A percentile compares a stretch with the other conserved stretches of the same genome.
Conservation (phyloP, 345 rosid genomes). For the Noccaea caerulescens region DNA sequence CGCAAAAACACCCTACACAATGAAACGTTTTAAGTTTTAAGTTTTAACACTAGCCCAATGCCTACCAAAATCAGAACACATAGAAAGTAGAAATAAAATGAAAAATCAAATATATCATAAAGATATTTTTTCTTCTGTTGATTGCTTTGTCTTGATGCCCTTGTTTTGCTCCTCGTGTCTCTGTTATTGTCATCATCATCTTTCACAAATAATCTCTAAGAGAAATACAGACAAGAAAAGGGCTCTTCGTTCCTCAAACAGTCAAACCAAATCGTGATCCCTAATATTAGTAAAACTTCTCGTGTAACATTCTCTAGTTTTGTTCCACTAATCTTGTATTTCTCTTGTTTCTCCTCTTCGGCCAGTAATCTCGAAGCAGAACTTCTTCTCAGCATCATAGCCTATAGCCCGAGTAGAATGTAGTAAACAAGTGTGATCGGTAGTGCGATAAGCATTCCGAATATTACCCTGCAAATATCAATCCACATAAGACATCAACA, state of each 20-base stretch:
- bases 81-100: neutral
- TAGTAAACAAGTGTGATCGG: constrained; percentile 80
- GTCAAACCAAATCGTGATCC: constrained; percentile 18
- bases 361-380: neutral
- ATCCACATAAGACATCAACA: neutral
- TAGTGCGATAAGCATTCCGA: constrained; percentile 79
- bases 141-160: constrained; percentile 20
- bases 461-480: constrained; percentile 62
- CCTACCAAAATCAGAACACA: constrained; percentile 13
- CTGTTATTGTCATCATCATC: neutral
- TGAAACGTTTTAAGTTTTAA: neutral
- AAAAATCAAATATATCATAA: constrained; percentile 1
- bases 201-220: constrained; percentile 3
- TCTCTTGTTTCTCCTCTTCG: neutral
- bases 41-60: neutral
- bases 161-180: constrained; percentile 24
- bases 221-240: neutral
- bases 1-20: constrained; percentile 5
- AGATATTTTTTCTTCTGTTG: neutral
- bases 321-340: constrained; percentile 23
- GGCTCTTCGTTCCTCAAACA: constrained; percentile 29
- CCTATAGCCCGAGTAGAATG: constrained; percentile 64
- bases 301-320: constrained; percentile 24
- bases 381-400: neutral
- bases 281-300: constrained; percentile 17